Evolutionary conservation across 106 monocot species (phyloP).

Genomic region (Dactylorhiza incarnata): DNA sequence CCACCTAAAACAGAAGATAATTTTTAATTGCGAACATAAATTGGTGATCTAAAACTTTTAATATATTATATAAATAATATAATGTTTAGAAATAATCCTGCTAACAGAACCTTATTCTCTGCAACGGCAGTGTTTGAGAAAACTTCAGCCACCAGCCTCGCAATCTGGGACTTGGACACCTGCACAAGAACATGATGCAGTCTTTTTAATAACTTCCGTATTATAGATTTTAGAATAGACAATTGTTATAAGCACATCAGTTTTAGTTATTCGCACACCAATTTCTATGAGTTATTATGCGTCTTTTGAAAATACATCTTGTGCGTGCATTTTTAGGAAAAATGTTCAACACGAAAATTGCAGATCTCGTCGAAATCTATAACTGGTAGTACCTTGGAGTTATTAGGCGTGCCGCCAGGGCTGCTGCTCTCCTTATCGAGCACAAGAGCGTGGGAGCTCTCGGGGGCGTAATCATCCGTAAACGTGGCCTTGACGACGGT

Average conservation of each 20-base stretch:
- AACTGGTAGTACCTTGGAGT: constrained; percentile 35
- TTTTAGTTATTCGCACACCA: too few relatives aligned
- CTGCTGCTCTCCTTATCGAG: constrained; percentile 46
- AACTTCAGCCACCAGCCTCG: constrained; percentile 65
- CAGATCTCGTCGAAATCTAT: too few relatives aligned
- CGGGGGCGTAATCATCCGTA: constrained; percentile 42
- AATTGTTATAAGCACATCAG: too few relatives aligned
- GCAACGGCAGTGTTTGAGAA: constrained; percentile 59
- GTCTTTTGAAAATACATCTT: too few relatives aligned
- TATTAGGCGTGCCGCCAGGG: neutral
- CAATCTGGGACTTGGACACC: constrained; percentile 79
- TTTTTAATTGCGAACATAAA: too few relatives aligned
- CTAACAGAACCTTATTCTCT: constrained; percentile 71
- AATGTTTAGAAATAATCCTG: too few relatives aligned
- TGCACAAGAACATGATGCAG: neutral
- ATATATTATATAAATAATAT: too few relatives aligned
- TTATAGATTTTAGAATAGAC: too few relatives aligned
- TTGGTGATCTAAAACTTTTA: too few relatives aligned
- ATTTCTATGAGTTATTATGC: too few relatives aligned
- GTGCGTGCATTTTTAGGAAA: too few relatives aligned
- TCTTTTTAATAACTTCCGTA: neutral
- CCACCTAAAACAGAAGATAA: constrained; percentile 36
- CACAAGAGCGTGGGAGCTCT: constrained; percentile 27
- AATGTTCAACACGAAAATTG: too few relatives aligned
- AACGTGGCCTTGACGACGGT: constrained; percentile 70